Evolutionary conservation across 768 basidiomycete genomes (phyloP).

Genomic region (Xerocomellus intermedius): DNA sequence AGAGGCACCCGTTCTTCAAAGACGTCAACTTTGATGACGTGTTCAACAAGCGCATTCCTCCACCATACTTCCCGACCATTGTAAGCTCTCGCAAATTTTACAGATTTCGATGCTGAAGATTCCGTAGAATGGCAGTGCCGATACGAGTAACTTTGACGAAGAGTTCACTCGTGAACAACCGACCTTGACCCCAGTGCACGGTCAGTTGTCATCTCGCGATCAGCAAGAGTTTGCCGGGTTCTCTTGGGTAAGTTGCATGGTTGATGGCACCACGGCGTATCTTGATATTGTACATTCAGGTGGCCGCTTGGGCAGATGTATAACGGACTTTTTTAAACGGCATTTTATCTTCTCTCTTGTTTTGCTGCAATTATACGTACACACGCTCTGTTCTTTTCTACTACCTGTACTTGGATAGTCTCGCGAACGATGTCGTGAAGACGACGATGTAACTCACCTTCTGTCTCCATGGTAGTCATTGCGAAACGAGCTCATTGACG

Average conservation of each 20-base stretch:
- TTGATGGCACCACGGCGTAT: background rate
- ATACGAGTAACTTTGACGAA: slow-evolving; percentile 93
- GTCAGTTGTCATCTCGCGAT: slow-evolving; percentile 83
- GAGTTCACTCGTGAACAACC: slow-evolving; percentile 98
- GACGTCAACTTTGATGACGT: slow-evolving; percentile 97
- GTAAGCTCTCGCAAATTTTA: slow-evolving; percentile 45
- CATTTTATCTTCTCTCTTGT: slow-evolving; percentile 30
- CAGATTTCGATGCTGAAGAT: slow-evolving; percentile 6
- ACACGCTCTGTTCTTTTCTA: slow-evolving; percentile 24
- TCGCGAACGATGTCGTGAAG: slow-evolving; percentile 25
- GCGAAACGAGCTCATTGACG: slow-evolving; percentile 19
- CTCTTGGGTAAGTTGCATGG: slow-evolving; percentile 68
- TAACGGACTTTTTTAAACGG: slow-evolving; percentile 28
- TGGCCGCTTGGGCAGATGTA: slow-evolving; percentile 60
- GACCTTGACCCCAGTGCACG: slow-evolving; percentile 95
- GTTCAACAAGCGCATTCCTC: slow-evolving; percentile 94
- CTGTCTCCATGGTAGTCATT: slow-evolving; percentile 5
- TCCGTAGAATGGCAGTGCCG: slow-evolving; percentile 73
- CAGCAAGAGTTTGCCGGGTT: slow-evolving; percentile 97
- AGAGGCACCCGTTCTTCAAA: slow-evolving; percentile 97
- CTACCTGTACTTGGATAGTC: slow-evolving; percentile 41
- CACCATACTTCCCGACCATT: slow-evolving; percentile 96
- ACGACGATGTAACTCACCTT: slow-evolving; percentile 21
- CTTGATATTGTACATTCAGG: slow-evolving; percentile 8
- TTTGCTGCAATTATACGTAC: slow-evolving; percentile 35